Conservation (phyloP, 2,329 filamentous ascomycete species). For the Aspergillus pseudonomiae region DNA sequence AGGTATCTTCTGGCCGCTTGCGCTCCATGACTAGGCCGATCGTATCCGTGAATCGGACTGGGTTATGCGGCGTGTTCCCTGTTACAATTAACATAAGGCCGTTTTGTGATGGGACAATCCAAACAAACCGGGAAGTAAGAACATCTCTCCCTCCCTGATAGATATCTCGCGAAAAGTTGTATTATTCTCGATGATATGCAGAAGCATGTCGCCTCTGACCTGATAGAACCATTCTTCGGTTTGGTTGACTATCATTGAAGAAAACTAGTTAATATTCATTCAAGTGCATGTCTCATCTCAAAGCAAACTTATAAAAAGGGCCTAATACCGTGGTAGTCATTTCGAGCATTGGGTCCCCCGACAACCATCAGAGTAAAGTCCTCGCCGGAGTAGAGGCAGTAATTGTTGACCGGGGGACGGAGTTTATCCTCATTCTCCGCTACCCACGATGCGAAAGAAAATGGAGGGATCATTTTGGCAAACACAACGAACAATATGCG, state of each 20-base stretch:
- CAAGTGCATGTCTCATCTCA: background rate
- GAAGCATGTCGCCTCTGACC: slow-evolving; percentile 23
- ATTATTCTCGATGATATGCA: slow-evolving; percentile 19
- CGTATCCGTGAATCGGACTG: slow-evolving; percentile 82
- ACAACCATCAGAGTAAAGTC: slow-evolving; percentile 27
- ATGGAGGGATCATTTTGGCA: slow-evolving; percentile 9
- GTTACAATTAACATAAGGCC: background rate
- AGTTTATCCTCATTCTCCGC: slow-evolving; percentile 18
- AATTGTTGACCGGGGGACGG: slow-evolving; percentile 21
- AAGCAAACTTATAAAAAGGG: background rate
- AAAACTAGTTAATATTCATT: background rate
- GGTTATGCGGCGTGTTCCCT: slow-evolving; percentile 75
- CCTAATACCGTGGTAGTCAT: slow-evolving; percentile 23
- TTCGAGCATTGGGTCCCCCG: slow-evolving; percentile 21
- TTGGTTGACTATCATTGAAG: slow-evolving; percentile 14
- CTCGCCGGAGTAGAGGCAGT: slow-evolving; percentile 20
- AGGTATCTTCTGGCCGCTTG: slow-evolving; percentile 65
- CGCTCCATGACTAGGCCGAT: slow-evolving; percentile 88
- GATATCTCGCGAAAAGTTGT: slow-evolving; percentile 17
- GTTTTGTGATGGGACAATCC: background rate
- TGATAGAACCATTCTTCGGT: slow-evolving; percentile 28
- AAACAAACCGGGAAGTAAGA: slow-evolving; percentile 16
- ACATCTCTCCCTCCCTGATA: slow-evolving; percentile 23
- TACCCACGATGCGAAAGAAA: slow-evolving; percentile 18
- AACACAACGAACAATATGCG: background rate